phyloP scores from a whole-genome alignment of 2,329 filamentous ascomycete species.

The Exutisphaerella laricina region DNA sequence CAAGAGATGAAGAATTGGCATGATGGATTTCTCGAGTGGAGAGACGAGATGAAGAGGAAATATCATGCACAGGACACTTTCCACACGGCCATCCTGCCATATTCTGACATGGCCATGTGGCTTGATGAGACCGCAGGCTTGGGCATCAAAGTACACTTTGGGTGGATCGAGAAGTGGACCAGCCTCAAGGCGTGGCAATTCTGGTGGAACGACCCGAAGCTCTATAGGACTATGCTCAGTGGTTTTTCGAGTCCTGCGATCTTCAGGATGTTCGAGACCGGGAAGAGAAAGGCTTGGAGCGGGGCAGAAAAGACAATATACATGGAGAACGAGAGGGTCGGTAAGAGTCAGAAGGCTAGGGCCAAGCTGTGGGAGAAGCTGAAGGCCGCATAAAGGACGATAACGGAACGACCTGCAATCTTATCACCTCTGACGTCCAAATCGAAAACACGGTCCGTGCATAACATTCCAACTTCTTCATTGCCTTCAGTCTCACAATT shows the following conservation, averaged over 20 bases:
- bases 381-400: too few species aligned
- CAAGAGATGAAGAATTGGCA: conserved; percentile 30
- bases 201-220: conserved; percentile 32
- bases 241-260: conserved; percentile 33
- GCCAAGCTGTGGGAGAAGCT: background rate
- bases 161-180: conserved; percentile 20
- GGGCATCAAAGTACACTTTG: conserved; percentile 31
- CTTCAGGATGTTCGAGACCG: conserved; percentile 34
- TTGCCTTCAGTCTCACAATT: too few species aligned
- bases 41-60: conserved; percentile 13
- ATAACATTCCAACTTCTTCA: too few species aligned
- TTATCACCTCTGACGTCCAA: too few species aligned
- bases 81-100: conserved; percentile 21
- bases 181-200: conserved; percentile 33
- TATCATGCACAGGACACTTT: conserved; percentile 18
- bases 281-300: conserved; percentile 31
- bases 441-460: too few species aligned
- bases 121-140: conserved; percentile 32
- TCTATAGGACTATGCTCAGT: conserved; percentile 32
- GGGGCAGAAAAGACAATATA: conserved; percentile 29
- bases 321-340: conserved; percentile 4
- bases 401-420: too few species aligned
- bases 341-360: background rate
- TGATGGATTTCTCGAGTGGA: conserved; percentile 14
- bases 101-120: conserved; percentile 28